Percentiles rank a stretch among this genome's conserved stretches.
phyloP scores from a whole-genome alignment of 2,329 filamentous ascomycete species.

The Botrytis sinoallii region DNA sequence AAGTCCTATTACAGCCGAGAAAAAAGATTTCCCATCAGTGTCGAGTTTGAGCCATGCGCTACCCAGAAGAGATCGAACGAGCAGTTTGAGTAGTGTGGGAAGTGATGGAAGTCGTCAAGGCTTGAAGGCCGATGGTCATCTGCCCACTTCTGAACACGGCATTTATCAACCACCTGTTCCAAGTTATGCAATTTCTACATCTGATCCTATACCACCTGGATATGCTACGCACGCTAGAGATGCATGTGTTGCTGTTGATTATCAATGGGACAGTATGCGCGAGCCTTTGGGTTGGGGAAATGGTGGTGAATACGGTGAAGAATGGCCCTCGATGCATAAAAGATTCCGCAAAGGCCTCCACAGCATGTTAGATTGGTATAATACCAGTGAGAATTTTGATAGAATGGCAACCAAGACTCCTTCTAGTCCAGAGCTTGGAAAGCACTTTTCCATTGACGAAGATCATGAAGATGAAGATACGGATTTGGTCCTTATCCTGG shows the following conservation, averaged over 20 bases:
- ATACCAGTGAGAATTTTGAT: conserved; percentile 50
- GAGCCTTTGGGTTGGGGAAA: conserved; percentile 77
- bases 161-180: conserved; percentile 74
- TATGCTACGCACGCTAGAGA: conserved; percentile 90
- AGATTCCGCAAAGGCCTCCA: conserved; percentile 79
- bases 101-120: conserved; percentile 31
- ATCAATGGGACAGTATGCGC: conserved; percentile 92
- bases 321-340: conserved; percentile 94
- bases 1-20: conserved; percentile 32
- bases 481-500: conserved; percentile 78
- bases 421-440: conserved; percentile 39
- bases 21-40: conserved; percentile 31
- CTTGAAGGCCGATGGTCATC: conserved; percentile 18
- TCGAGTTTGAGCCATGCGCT: conserved; percentile 32
- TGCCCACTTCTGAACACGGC: conserved; percentile 31
- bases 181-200: conserved; percentile 76
- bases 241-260: conserved; percentile 82
- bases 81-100: conserved; percentile 36
- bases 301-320: conserved; percentile 84
- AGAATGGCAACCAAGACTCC: conserved; percentile 50
- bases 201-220: conserved; percentile 78
- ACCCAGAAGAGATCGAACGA: conserved; percentile 36
- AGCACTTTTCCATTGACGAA: conserved; percentile 34
- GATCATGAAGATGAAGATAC: conserved; percentile 58
- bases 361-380: conserved; percentile 81